Evolutionary conservation across 2,329 filamentous ascomycete species (phyloP).

Genomic region (Penicillium nordicum): DNA sequence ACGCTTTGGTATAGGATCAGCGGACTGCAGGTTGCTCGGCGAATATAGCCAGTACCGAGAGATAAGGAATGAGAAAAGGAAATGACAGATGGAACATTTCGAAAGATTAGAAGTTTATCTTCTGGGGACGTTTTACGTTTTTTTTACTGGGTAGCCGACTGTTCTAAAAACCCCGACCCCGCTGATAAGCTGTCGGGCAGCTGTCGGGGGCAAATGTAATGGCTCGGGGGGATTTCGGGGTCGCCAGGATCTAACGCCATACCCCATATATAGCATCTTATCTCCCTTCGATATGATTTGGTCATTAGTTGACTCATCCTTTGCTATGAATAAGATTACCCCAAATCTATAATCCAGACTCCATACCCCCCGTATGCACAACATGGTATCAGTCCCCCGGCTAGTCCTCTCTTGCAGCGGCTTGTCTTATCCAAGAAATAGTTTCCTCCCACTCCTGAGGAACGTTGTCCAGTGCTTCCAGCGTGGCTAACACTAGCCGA

Average conservation of each 20-base stretch:
- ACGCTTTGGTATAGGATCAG: neutral
- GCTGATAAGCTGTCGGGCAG: conserved; percentile 7
- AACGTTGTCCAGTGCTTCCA: conserved; percentile 26
- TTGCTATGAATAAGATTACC: neutral
- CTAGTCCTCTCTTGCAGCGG: conserved; percentile 19
- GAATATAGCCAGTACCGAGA: neutral
- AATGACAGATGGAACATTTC: neutral
- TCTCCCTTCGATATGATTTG: neutral
- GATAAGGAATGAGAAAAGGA: neutral
- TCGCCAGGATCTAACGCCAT: neutral
- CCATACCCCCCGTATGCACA: neutral
- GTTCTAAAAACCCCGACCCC: neutral
- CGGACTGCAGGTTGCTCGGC: neutral
- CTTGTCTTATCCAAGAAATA: conserved; percentile 27
- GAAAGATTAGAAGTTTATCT: neutral
- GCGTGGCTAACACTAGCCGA: conserved; percentile 28
- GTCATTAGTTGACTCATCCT: neutral
- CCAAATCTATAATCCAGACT: neutral
- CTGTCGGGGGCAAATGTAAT: neutral
- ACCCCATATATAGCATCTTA: neutral
- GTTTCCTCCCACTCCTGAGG: conserved; percentile 28
- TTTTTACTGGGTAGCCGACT: neutral
- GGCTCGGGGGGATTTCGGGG: neutral
- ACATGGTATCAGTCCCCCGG: neutral
- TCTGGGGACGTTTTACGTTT: neutral